Evolutionary conservation across 2,329 filamentous ascomycete genomes (phyloP).

Genomic region (Ophiostoma perfectum): DNA sequence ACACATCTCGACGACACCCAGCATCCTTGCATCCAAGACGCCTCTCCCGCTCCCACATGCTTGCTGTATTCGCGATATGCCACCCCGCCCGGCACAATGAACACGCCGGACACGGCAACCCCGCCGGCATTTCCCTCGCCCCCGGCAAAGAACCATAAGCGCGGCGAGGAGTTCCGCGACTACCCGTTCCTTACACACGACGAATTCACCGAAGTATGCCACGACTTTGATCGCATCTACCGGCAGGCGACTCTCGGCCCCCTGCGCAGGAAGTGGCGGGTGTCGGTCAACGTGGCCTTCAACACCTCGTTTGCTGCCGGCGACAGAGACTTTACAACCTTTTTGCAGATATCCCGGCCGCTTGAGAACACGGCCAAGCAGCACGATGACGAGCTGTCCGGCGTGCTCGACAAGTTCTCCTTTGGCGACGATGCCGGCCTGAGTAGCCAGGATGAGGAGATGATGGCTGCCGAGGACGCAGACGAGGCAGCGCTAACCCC

Average conservation of each 20-base stretch:
- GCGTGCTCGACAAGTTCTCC: constrained; percentile 43
- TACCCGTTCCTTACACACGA: constrained; percentile 55
- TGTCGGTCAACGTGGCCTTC: constrained; percentile 49
- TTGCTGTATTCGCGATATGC: neutral
- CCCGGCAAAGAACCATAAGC: neutral
- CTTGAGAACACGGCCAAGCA: constrained; percentile 37
- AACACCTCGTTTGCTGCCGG: constrained; percentile 38
- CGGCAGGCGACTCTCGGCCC: constrained; percentile 53
- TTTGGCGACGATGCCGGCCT: constrained; percentile 32
- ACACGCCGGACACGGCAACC: constrained; percentile 3
- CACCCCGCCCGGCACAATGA: constrained; percentile 7
- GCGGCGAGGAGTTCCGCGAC: constrained; percentile 8
- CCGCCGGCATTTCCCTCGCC: neutral
- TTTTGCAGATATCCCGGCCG: constrained; percentile 52
- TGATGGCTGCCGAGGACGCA: constrained; percentile 20
- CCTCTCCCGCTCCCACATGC: neutral
- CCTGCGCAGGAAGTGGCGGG: constrained; percentile 49
- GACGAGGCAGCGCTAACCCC: constrained; percentile 40
- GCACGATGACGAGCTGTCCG: constrained; percentile 42
- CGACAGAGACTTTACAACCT: constrained; percentile 46
- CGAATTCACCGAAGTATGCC: constrained; percentile 62
- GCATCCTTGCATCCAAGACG: neutral
- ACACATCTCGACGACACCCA: neutral
- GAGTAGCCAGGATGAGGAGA: neutral
- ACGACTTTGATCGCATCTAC: constrained; percentile 55